Evolutionary conservation across 768 basidiomycete species (phyloP).

Genomic region (Astraeus odoratus): DNA sequence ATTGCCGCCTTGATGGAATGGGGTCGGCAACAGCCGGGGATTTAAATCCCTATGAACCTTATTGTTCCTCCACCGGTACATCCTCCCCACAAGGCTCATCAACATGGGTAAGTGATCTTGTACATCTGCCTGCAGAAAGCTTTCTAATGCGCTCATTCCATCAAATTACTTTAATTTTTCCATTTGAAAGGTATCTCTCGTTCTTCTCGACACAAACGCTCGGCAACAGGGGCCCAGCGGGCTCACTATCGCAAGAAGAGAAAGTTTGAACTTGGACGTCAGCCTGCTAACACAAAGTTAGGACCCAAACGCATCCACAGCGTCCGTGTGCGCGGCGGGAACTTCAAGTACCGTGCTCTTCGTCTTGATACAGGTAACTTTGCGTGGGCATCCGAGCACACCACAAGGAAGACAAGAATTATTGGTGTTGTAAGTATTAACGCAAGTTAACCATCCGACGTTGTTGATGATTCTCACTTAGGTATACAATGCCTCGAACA

Average conservation of each 20-base stretch:
- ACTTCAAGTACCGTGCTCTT: conserved; percentile 91
- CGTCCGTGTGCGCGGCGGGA: conserved; percentile 94
- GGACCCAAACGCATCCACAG: conserved; percentile 92
- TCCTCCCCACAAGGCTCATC: conserved; percentile 60
- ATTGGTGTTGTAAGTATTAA: conserved; percentile 78
- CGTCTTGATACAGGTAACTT: conserved; percentile 97
- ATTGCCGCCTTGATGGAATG: too few species aligned
- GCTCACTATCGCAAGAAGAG: conserved; percentile 99
- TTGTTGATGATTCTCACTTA: conserved; percentile 21
- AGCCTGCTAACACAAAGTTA: conserved; percentile 95
- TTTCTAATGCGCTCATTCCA: too few species aligned
- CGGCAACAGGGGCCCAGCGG: conserved; percentile 85
- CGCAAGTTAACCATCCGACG: background rate
- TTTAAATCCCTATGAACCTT: background rate
- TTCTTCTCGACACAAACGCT: conserved; percentile 95
- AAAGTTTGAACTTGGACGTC: conserved; percentile 99
- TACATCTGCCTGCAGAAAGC: too few species aligned
- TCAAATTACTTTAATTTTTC: conserved; percentile 4
- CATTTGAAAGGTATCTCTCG: conserved; percentile 81
- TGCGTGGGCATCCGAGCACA: conserved; percentile 95
- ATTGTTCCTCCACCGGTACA: conserved; percentile 22
- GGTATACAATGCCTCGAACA: conserved; percentile 99
- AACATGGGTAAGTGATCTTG: conserved; percentile 65
- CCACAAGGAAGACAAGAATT: conserved; percentile 92
- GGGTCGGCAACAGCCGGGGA: background rate